These are phyloP conservation scores for Solanum boliviense DNA, from an alignment of 257 asterid species.

Conservation along the genomic window DNA sequence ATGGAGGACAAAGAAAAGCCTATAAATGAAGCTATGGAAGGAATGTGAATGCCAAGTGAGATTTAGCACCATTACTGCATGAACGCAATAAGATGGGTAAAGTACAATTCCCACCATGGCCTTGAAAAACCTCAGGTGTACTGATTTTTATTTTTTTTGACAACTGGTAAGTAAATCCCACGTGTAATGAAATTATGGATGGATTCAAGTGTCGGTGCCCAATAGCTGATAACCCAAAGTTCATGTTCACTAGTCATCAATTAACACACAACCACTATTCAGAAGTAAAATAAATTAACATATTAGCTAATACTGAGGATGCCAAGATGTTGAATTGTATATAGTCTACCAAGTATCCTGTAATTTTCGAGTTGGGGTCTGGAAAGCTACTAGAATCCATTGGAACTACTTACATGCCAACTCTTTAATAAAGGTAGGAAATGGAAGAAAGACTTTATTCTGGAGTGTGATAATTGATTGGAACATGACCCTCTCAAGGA, in stretches of 20 bases:
- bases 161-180: neutral
- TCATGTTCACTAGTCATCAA: neutral
- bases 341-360: neutral
- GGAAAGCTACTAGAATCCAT: neutral
- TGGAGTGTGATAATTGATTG: neutral
- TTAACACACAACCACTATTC: neutral
- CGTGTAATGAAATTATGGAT: neutral
- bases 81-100: neutral
- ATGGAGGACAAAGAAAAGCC: neutral
- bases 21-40: neutral
- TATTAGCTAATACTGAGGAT: neutral
- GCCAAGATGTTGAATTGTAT: neutral
- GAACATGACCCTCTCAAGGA: neutral
- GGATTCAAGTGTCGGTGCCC: neutral
- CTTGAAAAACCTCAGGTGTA: neutral
- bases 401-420: neutral
- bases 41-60: neutral
- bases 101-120: neutral
- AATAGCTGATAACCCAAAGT: neutral
- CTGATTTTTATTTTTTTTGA: neutral
- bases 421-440: neutral
- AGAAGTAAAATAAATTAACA: neutral
- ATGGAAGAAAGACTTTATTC: neutral
- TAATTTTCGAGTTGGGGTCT: neutral
- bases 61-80: neutral